Evolutionary conservation across 495 filamentous ascomycete species (phyloP), one percentile per base, ranked within the genome.

Genomic region (Neurospora sp.): DNA sequence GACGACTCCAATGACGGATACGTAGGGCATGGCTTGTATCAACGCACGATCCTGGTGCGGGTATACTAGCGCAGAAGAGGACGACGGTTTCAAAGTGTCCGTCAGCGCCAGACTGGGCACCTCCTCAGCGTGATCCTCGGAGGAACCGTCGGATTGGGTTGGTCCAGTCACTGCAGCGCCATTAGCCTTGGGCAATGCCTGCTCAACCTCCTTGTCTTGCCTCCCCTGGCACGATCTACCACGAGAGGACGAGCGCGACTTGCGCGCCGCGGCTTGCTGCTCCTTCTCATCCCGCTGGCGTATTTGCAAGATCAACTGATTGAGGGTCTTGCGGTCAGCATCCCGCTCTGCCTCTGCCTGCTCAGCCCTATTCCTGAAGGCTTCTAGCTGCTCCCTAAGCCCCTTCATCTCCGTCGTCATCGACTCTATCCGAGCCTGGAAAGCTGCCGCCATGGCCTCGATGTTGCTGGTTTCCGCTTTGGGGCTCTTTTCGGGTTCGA

Each of bases 251-350:
- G 74, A 76, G 8, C 73, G 69, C 1, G 80, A 74, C 65, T 76
- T 77, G 27, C 74, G 73, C 70, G 79, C 78, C 12, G 78, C 74
- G 4, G 71, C 77, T 68, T 76, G 75, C 44, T 78, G 80, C 8
- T 79, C 79, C 39, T 82, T 79, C 71, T 89, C 87, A 41, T 93
- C 90, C 71, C 90, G 90, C 74, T 84, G 84, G 68, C 93, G 88
- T 61, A 97, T 89, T 39, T 90, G 91, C 76, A 92, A 88, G 17
- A 98, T 90, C 94, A 98, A 95, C 78, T 97, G 93, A 0, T 91
- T 90, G 31, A 99, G 82, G 1, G 90, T 92, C 78, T 90, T 90
- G 70, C 90, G 89, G 69, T 89, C 86, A 44, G 86, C 83, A 72
- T 87, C 85, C 37, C 87, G 86, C 74, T 97, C 93, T 22, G 86